Base-by-base conservation (phyloP, 129 eudicot species). In the Escallonia rubra region DNA sequence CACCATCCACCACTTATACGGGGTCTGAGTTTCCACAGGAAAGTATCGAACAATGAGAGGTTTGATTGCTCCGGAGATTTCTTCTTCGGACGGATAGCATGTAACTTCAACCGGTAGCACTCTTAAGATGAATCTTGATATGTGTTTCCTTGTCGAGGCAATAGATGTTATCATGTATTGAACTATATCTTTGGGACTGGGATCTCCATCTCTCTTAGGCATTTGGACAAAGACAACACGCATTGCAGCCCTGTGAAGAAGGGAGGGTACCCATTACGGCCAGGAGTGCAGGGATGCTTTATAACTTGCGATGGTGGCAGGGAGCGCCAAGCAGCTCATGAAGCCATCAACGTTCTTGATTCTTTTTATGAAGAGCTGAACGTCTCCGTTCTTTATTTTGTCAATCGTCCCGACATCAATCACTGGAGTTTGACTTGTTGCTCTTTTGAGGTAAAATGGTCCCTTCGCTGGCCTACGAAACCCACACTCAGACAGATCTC, bases 271-370 rank as follows among this genome's bases (percentile, higher is more conserved):
- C 95, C 98, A 3, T 70, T 93, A 59, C 72, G 78, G 3, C 98
- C 98, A 47, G 98, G 98, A 43, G 90, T 93, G 52, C 82, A 85
- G 75, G 98, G 98, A 0, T 93, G 89, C 70, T 93, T 89, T 53
- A 93, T 93, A 13, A 93, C 98, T 16, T 93, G 98, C 69, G 98
- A 93, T 68, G 98, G 98, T 72, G 98, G 98, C 5, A 86, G 91
- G 66, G 98, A 93, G 66, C 87, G 77, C 55, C 96, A 93, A 65
- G 98, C 96, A 46, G 70, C 98, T 70, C 89, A 82, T 42, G 98
- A 93, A 86, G 96, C 98, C 42, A 81, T 93, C 62, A 76, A 82
- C 66, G 90, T 93, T 70, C 74, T 93, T 64, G 98, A 93, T 40
- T 83, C 98, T 67, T 93, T 86, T 74, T 85, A 69, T 70, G 98